Conservation (phyloP, 352 stramenopile species). For the Globisporangium takayamanum region DNA sequence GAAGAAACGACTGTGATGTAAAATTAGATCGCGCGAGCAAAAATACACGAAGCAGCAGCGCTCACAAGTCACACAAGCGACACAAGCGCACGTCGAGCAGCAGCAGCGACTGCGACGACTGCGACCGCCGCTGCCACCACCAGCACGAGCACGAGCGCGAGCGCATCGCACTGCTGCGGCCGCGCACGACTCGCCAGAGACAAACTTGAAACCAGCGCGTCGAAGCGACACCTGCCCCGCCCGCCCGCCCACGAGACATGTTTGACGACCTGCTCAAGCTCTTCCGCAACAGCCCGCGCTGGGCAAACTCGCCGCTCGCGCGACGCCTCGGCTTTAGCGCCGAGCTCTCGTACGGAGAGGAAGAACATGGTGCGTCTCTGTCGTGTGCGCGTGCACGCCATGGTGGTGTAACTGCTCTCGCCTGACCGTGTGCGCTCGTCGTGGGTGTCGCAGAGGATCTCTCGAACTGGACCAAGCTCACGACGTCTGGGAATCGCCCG, state of each 20-base stretch:
- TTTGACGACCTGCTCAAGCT: conserved; percentile 76
- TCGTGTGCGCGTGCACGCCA: background rate
- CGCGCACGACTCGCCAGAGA: background rate
- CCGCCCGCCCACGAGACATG: conserved; percentile 19
- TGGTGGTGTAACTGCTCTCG: conserved; percentile 1
- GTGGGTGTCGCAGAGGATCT: conserved; percentile 23
- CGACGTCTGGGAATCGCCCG: conserved; percentile 57
- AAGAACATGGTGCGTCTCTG: conserved; percentile 29
- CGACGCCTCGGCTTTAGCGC: conserved; percentile 60
- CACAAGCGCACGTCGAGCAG: too few relatives aligned
- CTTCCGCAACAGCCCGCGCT: conserved; percentile 75
- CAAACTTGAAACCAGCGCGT: conserved; percentile 8
- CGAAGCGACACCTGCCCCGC: conserved; percentile 3
- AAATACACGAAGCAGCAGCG: too few relatives aligned
- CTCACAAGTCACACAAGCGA: too few relatives aligned
- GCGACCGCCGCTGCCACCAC: too few relatives aligned
- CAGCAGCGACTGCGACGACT: background rate
- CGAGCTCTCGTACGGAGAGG: conserved; percentile 56
- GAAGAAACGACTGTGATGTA: too few relatives aligned
- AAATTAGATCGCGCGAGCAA: too few relatives aligned
- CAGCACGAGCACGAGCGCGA: too few relatives aligned
- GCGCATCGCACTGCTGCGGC: too few relatives aligned
- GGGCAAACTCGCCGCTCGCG: conserved; percentile 69
- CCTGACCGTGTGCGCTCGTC: conserved; percentile 1
- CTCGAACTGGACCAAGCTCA: conserved; percentile 74